phyloP scores from a whole-genome alignment of 768 basidiomycete species.

The Suillus placidus region DNA sequence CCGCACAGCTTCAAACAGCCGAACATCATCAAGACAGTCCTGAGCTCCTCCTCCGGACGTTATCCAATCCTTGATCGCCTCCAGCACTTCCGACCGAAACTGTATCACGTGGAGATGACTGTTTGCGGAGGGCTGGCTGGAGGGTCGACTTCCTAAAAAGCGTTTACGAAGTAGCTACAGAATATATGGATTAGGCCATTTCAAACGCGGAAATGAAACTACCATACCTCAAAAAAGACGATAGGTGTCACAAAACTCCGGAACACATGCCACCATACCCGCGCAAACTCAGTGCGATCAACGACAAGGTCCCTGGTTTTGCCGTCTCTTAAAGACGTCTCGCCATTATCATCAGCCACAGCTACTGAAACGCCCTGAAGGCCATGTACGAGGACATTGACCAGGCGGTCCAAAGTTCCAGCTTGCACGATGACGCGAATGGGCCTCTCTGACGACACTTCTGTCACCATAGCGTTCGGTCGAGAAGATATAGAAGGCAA shows the following conservation, averaged over 20 bases:
- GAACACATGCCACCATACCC: conserved; percentile 84
- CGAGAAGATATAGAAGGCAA: conserved; percentile 75
- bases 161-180: conserved; percentile 74
- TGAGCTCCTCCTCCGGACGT: conserved; percentile 74
- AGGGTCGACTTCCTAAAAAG: conserved; percentile 55
- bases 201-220: conserved; percentile 1
- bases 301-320: conserved; percentile 73
- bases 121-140: conserved; percentile 43
- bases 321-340: conserved; percentile 75
- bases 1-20: conserved; percentile 59
- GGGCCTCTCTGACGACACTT: conserved; percentile 69
- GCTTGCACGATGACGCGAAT: conserved; percentile 78
- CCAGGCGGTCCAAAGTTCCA: conserved; percentile 73
- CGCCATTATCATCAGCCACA: conserved; percentile 85
- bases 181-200: background rate
- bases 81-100: conserved; percentile 63
- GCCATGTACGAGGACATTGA: conserved; percentile 77
- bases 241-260: conserved; percentile 80
- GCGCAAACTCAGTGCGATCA: conserved; percentile 72
- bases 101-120: conserved; percentile 49
- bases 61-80: conserved; percentile 73
- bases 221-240: conserved; percentile 80
- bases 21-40: conserved; percentile 72
- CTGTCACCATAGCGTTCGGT: conserved; percentile 57
- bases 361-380: conserved; percentile 77